phyloP scores from a whole-genome alignment of 2,329 filamentous ascomycete species.

The Didymella keratinophila region DNA sequence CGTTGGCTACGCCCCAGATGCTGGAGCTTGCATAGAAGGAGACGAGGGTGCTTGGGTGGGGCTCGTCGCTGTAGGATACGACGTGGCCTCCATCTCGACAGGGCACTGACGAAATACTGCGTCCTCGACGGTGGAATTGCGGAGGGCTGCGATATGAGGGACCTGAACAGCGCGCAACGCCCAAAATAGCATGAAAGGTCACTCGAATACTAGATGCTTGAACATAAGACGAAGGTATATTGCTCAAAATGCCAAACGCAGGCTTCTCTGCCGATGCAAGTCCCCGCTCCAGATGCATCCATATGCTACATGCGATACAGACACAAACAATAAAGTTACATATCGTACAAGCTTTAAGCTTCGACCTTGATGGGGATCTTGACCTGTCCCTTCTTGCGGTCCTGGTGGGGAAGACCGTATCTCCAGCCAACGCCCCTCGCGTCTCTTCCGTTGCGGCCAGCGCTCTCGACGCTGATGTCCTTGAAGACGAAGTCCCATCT shows the following conservation, averaged over 20 bases:
- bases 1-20: too few species aligned
- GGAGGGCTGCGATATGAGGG: too few species aligned
- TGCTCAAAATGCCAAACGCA: constrained; percentile 20
- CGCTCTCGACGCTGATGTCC: constrained; percentile 64
- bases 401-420: constrained; percentile 69
- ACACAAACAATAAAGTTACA: constrained; percentile 32
- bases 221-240: constrained; percentile 23
- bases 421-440: constrained; percentile 63
- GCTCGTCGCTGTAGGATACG: too few species aligned
- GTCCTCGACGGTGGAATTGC: too few species aligned
- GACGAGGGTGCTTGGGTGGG: too few species aligned
- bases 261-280: constrained; percentile 15
- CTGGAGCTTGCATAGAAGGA: too few species aligned
- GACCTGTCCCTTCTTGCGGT: constrained; percentile 68
- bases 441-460: constrained; percentile 63
- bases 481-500: constrained; percentile 69
- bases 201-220: background rate
- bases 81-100: too few species aligned
- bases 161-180: too few species aligned
- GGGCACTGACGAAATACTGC: too few species aligned
- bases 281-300: constrained; percentile 18
- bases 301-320: constrained; percentile 32
- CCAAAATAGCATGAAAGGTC: too few species aligned
- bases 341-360: constrained; percentile 41
- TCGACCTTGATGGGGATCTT: constrained; percentile 70